phyloP scores from a whole-genome alignment of 345 rosid species.

The Aquilaria sinensis region DNA sequence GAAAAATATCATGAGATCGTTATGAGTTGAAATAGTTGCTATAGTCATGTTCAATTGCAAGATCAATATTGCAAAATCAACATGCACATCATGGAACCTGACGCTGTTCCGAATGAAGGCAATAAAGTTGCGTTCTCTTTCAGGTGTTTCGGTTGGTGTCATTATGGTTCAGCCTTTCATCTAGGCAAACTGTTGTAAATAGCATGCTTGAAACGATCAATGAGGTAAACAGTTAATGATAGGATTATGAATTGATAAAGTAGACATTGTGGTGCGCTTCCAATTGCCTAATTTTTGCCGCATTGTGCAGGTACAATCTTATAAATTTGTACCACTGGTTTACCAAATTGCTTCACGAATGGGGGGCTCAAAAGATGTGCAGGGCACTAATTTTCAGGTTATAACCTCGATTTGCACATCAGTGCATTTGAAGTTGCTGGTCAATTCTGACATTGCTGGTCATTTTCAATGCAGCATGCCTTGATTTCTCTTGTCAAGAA shows the following conservation, averaged over 20 bases:
- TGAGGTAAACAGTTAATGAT: slow-evolving; percentile 42
- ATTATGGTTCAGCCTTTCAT: slow-evolving; percentile 84
- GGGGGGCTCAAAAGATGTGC: slow-evolving; percentile 74
- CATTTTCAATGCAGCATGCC: slow-evolving; percentile 61
- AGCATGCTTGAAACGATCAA: slow-evolving; percentile 66
- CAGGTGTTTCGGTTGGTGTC: slow-evolving; percentile 88
- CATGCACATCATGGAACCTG: too few relatives aligned
- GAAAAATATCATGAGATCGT: too few relatives aligned
- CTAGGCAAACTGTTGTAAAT: slow-evolving; percentile 54
- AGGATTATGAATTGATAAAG: too few relatives aligned
- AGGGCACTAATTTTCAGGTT: slow-evolving; percentile 83
- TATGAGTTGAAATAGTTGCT: too few relatives aligned
- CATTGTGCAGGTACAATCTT: slow-evolving; percentile 71
- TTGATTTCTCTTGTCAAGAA: slow-evolving; percentile 86
- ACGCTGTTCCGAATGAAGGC: too few relatives aligned
- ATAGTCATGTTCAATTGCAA: too few relatives aligned
- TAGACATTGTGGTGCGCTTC: not conserved
- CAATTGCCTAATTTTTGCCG: slow-evolving; percentile 5
- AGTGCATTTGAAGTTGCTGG: slow-evolving; percentile 8
- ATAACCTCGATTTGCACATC: slow-evolving; percentile 4
- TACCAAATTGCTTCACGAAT: slow-evolving; percentile 98
- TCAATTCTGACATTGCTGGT: slow-evolving; percentile 18
- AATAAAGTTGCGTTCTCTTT: not conserved
- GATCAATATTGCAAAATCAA: too few relatives aligned
- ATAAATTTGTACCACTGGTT: slow-evolving; percentile 82